These are phyloP conservation scores for Claviceps sp. DNA, from an alignment of 2,329 filamentous ascomycete genomes.

Conservation along the genomic window DNA sequence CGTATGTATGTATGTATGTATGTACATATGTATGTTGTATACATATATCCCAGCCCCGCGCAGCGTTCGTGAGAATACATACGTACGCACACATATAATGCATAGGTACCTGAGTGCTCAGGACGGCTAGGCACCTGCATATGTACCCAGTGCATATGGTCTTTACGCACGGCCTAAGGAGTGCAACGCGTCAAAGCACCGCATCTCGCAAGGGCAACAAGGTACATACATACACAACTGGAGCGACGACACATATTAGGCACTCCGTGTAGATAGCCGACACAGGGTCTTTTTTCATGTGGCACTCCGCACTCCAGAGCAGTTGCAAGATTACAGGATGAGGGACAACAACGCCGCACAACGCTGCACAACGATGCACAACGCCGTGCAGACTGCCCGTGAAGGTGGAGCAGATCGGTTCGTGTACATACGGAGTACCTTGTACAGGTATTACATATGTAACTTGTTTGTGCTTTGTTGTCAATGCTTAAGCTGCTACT, in stretches of 20 bases:
- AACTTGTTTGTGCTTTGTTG: neutral
- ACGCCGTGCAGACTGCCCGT: neutral
- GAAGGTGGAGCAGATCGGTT: slow-evolving; percentile 4
- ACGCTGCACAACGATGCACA: neutral
- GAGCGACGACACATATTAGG: neutral
- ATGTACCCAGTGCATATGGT: neutral
- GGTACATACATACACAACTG: neutral
- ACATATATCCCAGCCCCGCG: neutral
- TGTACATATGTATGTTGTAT: too few species aligned
- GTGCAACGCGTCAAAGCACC: neutral
- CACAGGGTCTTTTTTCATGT: neutral
- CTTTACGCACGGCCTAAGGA: neutral
- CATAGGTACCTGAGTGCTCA: too few species aligned
- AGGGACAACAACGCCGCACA: neutral
- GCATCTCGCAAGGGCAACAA: neutral
- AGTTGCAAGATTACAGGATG: neutral
- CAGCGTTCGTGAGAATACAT: neutral
- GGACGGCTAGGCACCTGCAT: too few species aligned
- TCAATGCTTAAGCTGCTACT: neutral
- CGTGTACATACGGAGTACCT: neutral
- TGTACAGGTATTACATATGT: too few species aligned
- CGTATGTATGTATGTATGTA: too few species aligned
- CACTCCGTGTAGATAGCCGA: neutral
- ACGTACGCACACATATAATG: too few species aligned
- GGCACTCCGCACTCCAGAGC: neutral